phyloP scores from a whole-genome alignment of 2,329 filamentous ascomycete genomes.

The Ceratocystis colombiana region DNA sequence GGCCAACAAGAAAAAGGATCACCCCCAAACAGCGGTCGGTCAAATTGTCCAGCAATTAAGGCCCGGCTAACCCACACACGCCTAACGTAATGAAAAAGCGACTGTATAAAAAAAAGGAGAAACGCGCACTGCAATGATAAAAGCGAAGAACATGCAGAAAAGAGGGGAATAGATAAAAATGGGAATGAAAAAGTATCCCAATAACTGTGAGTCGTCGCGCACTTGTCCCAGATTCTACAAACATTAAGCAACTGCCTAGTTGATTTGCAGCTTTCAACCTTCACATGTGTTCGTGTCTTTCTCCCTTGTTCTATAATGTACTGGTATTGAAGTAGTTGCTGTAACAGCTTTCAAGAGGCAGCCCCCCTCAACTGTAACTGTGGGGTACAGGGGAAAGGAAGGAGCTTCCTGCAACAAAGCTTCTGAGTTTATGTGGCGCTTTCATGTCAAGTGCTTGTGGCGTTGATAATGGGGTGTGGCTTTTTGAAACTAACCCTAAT shows the following conservation, averaged over 20 bases:
- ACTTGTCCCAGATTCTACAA: neutral
- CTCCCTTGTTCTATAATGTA: no score
- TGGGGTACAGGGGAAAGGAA: conserved; percentile 11
- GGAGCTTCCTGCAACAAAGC: neutral
- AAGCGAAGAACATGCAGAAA: conserved; percentile 3
- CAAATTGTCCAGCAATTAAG: conserved; percentile 6
- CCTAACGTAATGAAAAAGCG: neutral
- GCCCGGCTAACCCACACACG: conserved; percentile 2
- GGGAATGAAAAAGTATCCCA: conserved; percentile 2
- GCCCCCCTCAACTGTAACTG: neutral
- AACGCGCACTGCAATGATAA: neutral
- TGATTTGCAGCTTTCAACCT: neutral
- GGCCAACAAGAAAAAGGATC: neutral
- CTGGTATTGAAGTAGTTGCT: neutral
- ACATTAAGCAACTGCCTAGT: neutral
- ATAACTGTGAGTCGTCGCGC: neutral
- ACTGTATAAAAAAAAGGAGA: neutral
- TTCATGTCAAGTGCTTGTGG: neutral
- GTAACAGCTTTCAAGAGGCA: neutral
- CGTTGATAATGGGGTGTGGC: neutral
- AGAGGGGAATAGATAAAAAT: neutral
- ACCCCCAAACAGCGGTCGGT: neutral
- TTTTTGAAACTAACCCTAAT: neutral
- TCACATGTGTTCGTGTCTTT: neutral
- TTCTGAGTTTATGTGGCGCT: neutral